Evolutionary conservation across 169 alveolate genomes (phyloP).

Genomic region (Plasmodium knowlesi): DNA sequence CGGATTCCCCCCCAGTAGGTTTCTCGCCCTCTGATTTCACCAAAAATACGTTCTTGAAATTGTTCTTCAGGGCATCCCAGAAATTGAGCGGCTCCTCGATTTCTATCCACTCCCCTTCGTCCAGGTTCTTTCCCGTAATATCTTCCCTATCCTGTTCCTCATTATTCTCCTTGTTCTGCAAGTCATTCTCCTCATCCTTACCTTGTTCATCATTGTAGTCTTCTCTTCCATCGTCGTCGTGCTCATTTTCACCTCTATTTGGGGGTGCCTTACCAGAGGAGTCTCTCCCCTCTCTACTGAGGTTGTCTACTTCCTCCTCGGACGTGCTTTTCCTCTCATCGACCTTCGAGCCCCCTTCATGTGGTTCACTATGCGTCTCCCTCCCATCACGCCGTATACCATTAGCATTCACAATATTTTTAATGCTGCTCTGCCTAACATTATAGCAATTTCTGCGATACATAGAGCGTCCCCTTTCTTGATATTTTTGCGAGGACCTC

Average conservation of each 20-base stretch:
- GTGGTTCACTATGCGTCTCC: neutral
- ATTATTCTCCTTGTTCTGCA: neutral
- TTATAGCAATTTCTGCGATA: slow-evolving; percentile 11
- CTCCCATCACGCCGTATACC: neutral
- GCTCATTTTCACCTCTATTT: neutral
- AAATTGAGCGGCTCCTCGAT: slow-evolving; percentile 24
- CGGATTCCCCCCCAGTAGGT: neutral
- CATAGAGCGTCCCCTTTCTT: slow-evolving; percentile 5
- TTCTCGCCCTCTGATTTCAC: slow-evolving; percentile 7
- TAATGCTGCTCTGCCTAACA: neutral
- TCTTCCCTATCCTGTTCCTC: neutral
- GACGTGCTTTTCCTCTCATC: neutral
- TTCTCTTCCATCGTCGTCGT: neutral
- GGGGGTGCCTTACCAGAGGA: neutral
- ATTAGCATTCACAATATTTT: neutral
- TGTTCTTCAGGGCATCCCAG: slow-evolving; percentile 69
- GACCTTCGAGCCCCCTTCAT: neutral
- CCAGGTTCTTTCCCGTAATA: neutral
- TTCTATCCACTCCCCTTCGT: slow-evolving; percentile 42
- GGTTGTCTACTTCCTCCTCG: neutral
- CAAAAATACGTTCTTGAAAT: slow-evolving; percentile 66
- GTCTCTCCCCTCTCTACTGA: neutral
- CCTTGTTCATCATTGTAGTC: neutral
- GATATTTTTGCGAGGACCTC: neutral
- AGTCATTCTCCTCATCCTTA: neutral